phyloP scores from a whole-genome alignment of 306 rosid species.

The Ceratonia siliqua region DNA sequence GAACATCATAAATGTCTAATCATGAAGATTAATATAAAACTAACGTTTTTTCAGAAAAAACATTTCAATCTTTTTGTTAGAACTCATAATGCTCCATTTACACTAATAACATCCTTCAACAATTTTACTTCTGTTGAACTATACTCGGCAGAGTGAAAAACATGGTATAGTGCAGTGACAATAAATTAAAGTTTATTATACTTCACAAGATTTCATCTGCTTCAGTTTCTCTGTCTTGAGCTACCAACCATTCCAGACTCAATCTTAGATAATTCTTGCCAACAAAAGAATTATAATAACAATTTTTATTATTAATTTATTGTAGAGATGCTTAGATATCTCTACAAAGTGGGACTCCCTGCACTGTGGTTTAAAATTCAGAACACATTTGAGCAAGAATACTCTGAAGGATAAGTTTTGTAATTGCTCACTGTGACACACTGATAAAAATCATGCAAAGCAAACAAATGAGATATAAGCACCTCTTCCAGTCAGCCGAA shows the following conservation, averaged over 20 bases:
- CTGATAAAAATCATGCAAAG: background rate
- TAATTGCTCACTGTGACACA: background rate
- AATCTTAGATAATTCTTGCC: slow-evolving; percentile 4
- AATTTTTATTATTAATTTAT: background rate
- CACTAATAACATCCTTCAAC: background rate
- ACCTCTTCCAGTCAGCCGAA: slow-evolving; percentile 86
- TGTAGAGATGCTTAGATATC: background rate
- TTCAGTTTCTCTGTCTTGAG: slow-evolving; percentile 9
- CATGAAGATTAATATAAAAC: background rate
- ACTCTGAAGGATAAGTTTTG: background rate
- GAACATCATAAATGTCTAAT: background rate
- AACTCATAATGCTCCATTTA: background rate
- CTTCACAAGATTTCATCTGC: slow-evolving; percentile 5
- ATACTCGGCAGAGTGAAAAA: background rate
- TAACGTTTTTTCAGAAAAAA: background rate
- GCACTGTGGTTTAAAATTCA: slow-evolving; percentile 5
- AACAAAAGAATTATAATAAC: slow-evolving; percentile 2
- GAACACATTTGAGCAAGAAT: slow-evolving; percentile 17
- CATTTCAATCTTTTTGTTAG: background rate
- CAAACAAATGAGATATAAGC: slow-evolving; percentile 23
- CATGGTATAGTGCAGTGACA: background rate
- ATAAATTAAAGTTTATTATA: background rate
- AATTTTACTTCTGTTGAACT: background rate
- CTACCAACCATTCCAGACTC: slow-evolving; percentile 3
- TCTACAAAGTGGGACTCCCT: background rate